Evolutionary conservation across 306 rosid species (phyloP), one percentile per base, ranked within the genome.

Genomic region (Vigna radiata): DNA sequence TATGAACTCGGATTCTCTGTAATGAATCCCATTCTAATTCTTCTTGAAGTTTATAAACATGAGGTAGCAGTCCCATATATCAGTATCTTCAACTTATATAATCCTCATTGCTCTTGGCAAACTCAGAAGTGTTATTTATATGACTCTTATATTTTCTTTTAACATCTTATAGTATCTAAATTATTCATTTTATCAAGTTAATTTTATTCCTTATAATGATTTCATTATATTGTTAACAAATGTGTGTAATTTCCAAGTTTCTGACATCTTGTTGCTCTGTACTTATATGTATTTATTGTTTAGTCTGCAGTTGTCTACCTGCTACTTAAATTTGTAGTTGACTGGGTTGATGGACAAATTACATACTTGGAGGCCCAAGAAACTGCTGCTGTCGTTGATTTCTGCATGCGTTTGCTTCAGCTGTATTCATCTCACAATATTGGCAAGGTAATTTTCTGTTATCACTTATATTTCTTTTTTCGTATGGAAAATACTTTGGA

Each of bases 271-370:
- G 72, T 62, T 31, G 31, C 68, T 77, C 62, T 74, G 13, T 55
- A 27, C 67, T 87, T 74, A 68, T 71, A 68, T 83, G 63, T 43
- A 76, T 69, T 70, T 77, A 54, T 86, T 83, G 77, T 71, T 80
- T 83, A 94, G 98, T 89, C 95, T 88, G 91, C 96, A 92, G 98
- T 94, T 82, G 88, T 92, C 64, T 92, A 90, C 90, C 89, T 89
- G 89, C 89, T 94, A 63, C 96, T 94, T 50, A 94, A 94, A 85
- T 92, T 90, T 84, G 96, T 92, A 21, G 96, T 94, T 69, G 92
- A 79, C 78, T 94, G 98, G 98, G 97, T 94, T 73, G 93, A 89
- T 80, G 95, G 96, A 67, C 98, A 94, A 94, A 94, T 94, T 82
- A 78, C 81, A 76, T 87, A 92, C 87, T 86, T 94, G 82, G 98